A percentile compares a stretch with the other conserved stretches of the same genome.
Conservation (phyloP, 768 basidiomycete species). For the Polyporus arcularius region DNA sequence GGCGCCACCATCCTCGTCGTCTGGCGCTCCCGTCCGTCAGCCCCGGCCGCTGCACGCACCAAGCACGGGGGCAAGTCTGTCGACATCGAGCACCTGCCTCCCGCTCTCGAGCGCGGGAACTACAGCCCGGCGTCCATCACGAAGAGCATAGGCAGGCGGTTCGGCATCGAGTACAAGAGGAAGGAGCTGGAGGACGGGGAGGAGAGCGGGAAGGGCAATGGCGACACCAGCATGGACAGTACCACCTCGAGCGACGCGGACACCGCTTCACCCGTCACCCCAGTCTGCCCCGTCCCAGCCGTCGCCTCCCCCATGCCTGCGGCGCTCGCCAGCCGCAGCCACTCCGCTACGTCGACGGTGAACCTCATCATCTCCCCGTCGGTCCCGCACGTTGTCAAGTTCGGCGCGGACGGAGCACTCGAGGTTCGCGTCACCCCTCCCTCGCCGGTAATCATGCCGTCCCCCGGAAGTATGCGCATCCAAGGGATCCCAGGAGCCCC, state of each 20-base stretch:
- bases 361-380: slow-evolving; percentile 20
- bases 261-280: slow-evolving; percentile 1
- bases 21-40: slow-evolving; percentile 18
- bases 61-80: background rate
- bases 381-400: slow-evolving; percentile 13
- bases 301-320: background rate
- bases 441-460: slow-evolving; percentile 12
- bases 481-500: slow-evolving; percentile 5
- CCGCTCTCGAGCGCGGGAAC: background rate
- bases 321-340: background rate
- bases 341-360: slow-evolving; percentile 5
- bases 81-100: slow-evolving; percentile 7
- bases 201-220: background rate
- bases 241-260: background rate
- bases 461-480: slow-evolving; percentile 7
- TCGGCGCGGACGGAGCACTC: slow-evolving; percentile 14
- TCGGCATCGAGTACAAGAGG: too few relatives aligned
- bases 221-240: background rate
- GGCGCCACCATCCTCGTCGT: slow-evolving; percentile 15
- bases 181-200: too few relatives aligned
- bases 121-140: background rate
- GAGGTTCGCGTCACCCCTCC: slow-evolving; percentile 24
- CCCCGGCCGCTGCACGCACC: background rate
- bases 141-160: too few relatives aligned
- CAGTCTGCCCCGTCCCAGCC: background rate